A percentile compares a stretch with the other conserved stretches of the same genome.
Conservation (phyloP, 2,329 filamentous ascomycete species). For the Aspergillus persii region DNA sequence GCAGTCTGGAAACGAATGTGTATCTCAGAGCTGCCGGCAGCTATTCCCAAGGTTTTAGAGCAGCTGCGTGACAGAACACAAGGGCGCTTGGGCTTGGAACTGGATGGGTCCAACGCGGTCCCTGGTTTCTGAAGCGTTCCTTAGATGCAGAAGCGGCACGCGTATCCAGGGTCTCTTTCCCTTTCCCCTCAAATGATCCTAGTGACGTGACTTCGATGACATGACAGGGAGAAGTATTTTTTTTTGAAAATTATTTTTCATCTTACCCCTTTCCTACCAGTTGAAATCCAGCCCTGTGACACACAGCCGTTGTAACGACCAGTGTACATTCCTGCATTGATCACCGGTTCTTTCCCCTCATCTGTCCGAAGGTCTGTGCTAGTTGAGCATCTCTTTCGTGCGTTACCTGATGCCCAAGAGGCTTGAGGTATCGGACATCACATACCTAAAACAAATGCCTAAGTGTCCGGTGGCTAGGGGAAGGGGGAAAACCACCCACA, state of each 20-base stretch:
- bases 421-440: background rate
- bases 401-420: background rate
- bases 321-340: slow-evolving; percentile 19
- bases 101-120: slow-evolving; percentile 8
- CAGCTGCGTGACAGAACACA: slow-evolving; percentile 15
- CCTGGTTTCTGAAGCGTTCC: slow-evolving; percentile 10
- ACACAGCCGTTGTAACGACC: slow-evolving; percentile 21
- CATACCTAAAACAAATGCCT: background rate
- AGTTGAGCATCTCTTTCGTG: background rate
- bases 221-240: background rate
- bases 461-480: background rate
- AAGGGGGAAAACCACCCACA: background rate
- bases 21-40: slow-evolving; percentile 6
- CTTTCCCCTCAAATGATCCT: background rate
- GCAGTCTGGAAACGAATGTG: slow-evolving; percentile 8
- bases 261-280: slow-evolving; percentile 2
- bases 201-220: background rate
- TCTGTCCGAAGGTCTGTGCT: background rate
- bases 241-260: background rate
- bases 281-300: slow-evolving; percentile 14
- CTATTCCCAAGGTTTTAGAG: slow-evolving; percentile 9
- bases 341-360: slow-evolving; percentile 18
- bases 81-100: slow-evolving; percentile 1
- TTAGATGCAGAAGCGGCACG: slow-evolving; percentile 19
- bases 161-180: slow-evolving; percentile 11